Evolutionary conservation across 805 yeast species (phyloP), one percentile per base, ranked within the genome.

Genomic region (Wickerhamiella alocasiicola): DNA sequence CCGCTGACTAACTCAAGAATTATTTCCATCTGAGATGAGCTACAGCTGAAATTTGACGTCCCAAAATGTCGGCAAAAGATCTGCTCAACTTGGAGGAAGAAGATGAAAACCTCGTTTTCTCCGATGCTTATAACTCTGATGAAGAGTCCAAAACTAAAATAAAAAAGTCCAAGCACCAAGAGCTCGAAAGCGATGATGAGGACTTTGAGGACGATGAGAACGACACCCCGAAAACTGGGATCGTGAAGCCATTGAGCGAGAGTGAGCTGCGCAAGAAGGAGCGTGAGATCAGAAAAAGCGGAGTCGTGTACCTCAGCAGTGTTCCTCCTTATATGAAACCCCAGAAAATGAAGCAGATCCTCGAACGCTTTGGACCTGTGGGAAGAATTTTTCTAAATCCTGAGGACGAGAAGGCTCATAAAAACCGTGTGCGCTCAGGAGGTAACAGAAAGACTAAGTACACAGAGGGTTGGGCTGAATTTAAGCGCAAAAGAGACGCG

Each of bases 281-380:
- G 21, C 63, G 63, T 35, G 69, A 72, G 48, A 62, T 77, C 29
- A 74, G 77, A 42, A 76, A 72, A 51, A 78, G 95, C 0, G 98
- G 98, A 4, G 95, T 91, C 2, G 78, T 94, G n/a, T 91, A 91
- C 51, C 60, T 91, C 2, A 85, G 96, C 0, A 72, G 78, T 37
- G 72, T 91, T 7, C 98, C 98, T 0, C 98, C 98, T 19, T 91
- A 81, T 56, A 91, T 91, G 98, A 87, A 87, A 56, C 97, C 98
- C 1, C 74, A 79, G 2, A 91, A 85, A 56, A 66, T 91, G 61
- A 70, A 94, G 52, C 91, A 85, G 39, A 71, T 91, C 9, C 64
- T 91, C 25, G 60, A 76, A 3, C 66, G 83, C 46, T 91, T 88
- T 61, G 98, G 98, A 9, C 76, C 74, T 44, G 70, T 88, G n/a